phyloP scores from a whole-genome alignment of 192 early-diverging fungal species.

The Gryganskiella cystojenkinii region DNA sequence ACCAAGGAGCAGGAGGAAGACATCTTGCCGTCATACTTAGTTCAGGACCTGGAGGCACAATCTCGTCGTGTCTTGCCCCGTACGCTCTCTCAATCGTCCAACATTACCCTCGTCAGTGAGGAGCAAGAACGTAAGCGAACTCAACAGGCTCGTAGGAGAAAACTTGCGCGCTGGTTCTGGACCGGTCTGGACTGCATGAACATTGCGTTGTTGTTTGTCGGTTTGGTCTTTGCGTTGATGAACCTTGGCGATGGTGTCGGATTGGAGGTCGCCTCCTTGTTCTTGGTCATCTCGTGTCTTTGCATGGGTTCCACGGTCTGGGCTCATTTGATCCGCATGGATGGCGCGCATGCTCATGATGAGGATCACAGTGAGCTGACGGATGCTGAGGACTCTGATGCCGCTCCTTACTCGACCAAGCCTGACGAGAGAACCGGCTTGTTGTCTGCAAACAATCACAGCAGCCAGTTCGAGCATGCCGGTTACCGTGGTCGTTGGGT shows the following conservation, averaged over 20 bases:
- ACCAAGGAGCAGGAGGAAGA: conserved; percentile 13
- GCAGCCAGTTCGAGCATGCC: conserved; percentile 21
- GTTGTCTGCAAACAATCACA: conserved; percentile 4
- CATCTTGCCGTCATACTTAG: background rate
- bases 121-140: background rate
- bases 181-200: conserved; percentile 16
- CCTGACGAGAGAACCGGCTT: conserved; percentile 28
- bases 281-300: conserved; percentile 37
- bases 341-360: conserved; percentile 5
- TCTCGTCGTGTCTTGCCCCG: background rate
- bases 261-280: conserved; percentile 30
- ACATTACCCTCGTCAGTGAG: background rate
- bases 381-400: conserved; percentile 1
- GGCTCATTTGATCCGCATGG: conserved; percentile 48
- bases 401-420: background rate
- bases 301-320: conserved; percentile 51
- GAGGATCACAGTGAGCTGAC: background rate
- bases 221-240: conserved; percentile 40
- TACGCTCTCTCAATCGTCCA: no score
- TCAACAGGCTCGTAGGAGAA: background rate
- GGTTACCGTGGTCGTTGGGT: conserved; percentile 31
- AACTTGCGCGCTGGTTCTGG: conserved; percentile 20
- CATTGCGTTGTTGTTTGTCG: conserved; percentile 37
- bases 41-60: conserved; percentile 1
- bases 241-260: conserved; percentile 50